Evolutionary conservation across 2,329 filamentous ascomycete species (phyloP), one percentile per base, ranked within the genome.

Genomic region (Pezizomycotina sp.): DNA sequence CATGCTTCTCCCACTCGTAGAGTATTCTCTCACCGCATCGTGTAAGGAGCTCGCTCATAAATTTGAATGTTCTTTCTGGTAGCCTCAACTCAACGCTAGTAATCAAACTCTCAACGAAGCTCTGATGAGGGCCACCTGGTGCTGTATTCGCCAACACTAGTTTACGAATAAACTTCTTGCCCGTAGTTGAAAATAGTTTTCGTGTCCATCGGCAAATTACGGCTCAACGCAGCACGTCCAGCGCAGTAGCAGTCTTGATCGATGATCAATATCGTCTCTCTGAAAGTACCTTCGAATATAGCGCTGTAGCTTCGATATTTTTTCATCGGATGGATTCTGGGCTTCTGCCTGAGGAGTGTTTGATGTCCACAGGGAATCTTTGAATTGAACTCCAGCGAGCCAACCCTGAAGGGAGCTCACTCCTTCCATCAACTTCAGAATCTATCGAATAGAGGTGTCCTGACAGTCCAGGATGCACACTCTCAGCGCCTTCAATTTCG

Each of bases 391-490:
- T n/a, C n/a, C n/a, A n/a, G n/a, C n/a, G n/a, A n/a, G n/a, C 69
- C 62, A 27, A 69, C 65, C 14, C 65, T 63, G 15, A 69, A 60
- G 7, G 60, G 58, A 33, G 62, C 56, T 23, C 60, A 51, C 24
- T 60, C 55, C 42, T 62, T 52, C 65, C 64, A 71, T 24, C 60
- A 52, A 46, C 58, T 60, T 31, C 60, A 56, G 19, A 48, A 42
- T 20, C 55, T 49, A 23, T 36, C 28, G 66, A 65, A n/a, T 71
- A 65, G n/a, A 82, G 22, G 82, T 71, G 46, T 69, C 70, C 58
- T 95, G 86, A 64, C 77, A 79, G 64, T 95, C 89, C 28, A 89
- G 60, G 5, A 91, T 62, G 2, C 75, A 75, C 27, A 92, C 65
- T 42, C 89, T 71, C 51, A 98, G 63, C 16, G 86, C 83, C 8